Conservation (phyloP, 345 rosid genomes). For the Turritis glabra region DNA sequence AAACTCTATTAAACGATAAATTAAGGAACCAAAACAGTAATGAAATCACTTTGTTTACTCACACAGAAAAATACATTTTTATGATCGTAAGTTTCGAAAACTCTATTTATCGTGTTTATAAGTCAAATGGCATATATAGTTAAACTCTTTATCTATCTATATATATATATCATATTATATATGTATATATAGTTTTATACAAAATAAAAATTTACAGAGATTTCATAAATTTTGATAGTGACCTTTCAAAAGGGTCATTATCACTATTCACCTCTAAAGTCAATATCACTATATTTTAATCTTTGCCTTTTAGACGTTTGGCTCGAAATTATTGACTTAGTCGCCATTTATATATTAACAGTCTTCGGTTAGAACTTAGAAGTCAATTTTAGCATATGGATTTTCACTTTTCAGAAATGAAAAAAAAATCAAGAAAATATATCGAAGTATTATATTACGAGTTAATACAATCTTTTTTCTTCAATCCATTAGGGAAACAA, state of each 20-base stretch:
- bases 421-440: no score
- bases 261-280: constrained; percentile 28
- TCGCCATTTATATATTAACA: background rate
- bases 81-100: background rate
- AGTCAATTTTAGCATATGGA: background rate
- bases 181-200: background rate
- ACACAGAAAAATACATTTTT: background rate
- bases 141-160: constrained; percentile 6
- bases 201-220: background rate
- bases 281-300: constrained; percentile 15
- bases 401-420: no score
- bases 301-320: constrained; percentile 1
- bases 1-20: background rate
- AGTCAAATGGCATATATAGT: constrained; percentile 15
- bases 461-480: background rate
- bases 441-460: background rate
- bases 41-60: background rate
- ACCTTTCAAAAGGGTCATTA: constrained; percentile 3
- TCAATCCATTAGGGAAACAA: background rate
- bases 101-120: background rate
- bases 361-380: background rate
- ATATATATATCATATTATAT: no score
- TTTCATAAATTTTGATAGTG: background rate
- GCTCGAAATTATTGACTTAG: constrained; percentile 15
- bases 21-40: background rate